Evolutionary conservation across 83 land plant genomes (phyloP), one percentile per base, ranked within the genome.

Genomic region (Diphasiastrum complanatum): DNA sequence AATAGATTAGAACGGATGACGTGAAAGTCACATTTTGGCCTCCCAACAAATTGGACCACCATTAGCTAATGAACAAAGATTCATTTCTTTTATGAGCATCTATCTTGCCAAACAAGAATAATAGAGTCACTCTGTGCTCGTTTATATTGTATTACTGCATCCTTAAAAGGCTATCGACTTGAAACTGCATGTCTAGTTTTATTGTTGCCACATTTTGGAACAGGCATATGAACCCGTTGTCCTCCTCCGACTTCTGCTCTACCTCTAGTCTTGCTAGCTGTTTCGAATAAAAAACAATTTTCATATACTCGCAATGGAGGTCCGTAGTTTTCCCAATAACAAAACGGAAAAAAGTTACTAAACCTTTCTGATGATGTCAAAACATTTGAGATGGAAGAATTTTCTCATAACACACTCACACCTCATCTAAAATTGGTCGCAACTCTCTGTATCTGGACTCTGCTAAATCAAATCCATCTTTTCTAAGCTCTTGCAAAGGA

Each of bases 391-490:
- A 28, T 5, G 31, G 33, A 0, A 35, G 18, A 24, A 35, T 43
- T 53, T 43, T 16, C 16, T 22, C 6, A 23, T 30, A 1, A 27
- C 31, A 45, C 48, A 89, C 99, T n/a, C n/a, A n/a, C n/a, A n/a
- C n/a, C 97, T 95, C 97, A 66, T 89, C 99, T 48, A 95, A 85
- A 33, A 95, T 79, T n/a, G 99, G 99, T 47, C 85, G 82, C 33
- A 95, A 83, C 53, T 95, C 99, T 67, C 63, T 89, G 83, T 72
- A 95, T 11, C 99, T 83, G 63, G 75, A 46, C 67, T 89, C 89
- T 27, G 99, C 97, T 45, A 95, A 88, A 79, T 95, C 97, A 79
- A 95, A 95, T 27, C 99, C 99, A 84, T 90, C 99, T 62, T 95
- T 95, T 1, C 99, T 83, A 2, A 95, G 81, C 57, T 95, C 99